Percentiles rank a stretch among this genome's conserved stretches.
These are phyloP conservation scores for Atalantia buxifolia DNA, from an alignment of 345 rosid genomes.

Conservation along the genomic window DNA sequence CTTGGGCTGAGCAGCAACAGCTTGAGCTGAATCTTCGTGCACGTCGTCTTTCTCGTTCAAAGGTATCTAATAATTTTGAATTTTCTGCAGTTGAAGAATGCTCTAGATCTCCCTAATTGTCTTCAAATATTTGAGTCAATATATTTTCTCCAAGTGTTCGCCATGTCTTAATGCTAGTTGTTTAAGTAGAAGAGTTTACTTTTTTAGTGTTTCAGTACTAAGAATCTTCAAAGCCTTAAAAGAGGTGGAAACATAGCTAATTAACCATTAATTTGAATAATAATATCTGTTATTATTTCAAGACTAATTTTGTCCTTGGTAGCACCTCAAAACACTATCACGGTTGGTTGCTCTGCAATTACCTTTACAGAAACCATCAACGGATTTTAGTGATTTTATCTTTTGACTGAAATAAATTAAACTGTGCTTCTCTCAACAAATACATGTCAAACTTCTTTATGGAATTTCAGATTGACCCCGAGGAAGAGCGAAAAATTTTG, in stretches of 20 bases:
- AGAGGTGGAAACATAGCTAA: neutral
- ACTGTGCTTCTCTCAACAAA: neutral
- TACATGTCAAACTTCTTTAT: neutral
- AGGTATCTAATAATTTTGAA: conserved; percentile 41
- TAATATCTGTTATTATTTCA: neutral
- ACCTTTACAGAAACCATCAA: neutral
- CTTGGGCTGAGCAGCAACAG: conserved; percentile 99
- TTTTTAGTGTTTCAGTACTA: neutral
- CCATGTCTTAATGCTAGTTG: too few relatives aligned
- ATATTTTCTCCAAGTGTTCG: neutral
- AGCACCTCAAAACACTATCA: too few relatives aligned
- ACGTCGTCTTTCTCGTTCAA: conserved; percentile 84
- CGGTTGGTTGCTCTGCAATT: neutral
- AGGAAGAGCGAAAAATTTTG: conserved; percentile 77
- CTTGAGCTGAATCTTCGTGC: conserved; percentile 75
- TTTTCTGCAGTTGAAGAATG: conserved; percentile 4
- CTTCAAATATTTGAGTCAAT: neutral
- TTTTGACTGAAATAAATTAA: neutral
- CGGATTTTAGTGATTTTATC: neutral
- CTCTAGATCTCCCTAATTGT: neutral
- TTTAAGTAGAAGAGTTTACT: neutral
- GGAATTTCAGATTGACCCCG: conserved; percentile 67
- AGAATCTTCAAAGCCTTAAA: conserved; percentile 8
- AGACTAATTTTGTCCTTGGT: neutral
- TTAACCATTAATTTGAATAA: neutral